phyloP scores from a whole-genome alignment of 1,284 basidiomycete genomes.

The Fomes fomentarius region DNA sequence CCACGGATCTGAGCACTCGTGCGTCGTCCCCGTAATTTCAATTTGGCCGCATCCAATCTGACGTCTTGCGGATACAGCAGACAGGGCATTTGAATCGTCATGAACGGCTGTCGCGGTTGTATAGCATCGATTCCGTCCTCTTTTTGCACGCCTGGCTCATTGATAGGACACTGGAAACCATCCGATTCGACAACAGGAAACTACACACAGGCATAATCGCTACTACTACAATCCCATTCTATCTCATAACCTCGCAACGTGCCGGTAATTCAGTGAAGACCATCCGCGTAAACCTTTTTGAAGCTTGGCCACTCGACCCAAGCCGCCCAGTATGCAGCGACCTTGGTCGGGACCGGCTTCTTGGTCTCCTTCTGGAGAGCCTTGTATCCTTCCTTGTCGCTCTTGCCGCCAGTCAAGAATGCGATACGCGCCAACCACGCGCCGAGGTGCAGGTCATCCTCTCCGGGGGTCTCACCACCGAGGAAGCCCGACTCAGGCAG shows the following conservation, averaged over 20 bases:
- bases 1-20: conserved; percentile 24
- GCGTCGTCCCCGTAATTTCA: background rate
- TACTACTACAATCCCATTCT: too few species aligned
- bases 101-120: too few species aligned
- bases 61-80: conserved; percentile 6
- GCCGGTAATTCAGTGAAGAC: conserved; percentile 50
- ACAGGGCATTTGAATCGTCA: conserved; percentile 2
- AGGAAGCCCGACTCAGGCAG: conserved; percentile 51
- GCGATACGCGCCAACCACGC: conserved; percentile 55
- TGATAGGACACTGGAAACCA: too few species aligned
- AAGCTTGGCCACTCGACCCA: conserved; percentile 63
- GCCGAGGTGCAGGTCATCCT: conserved; percentile 57
- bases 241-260: too few species aligned
- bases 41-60: background rate
- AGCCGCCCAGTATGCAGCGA: conserved; percentile 46
- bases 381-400: conserved; percentile 39
- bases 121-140: too few species aligned
- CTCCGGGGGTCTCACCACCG: conserved; percentile 49
- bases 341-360: conserved; percentile 41
- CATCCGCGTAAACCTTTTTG: conserved; percentile 53
- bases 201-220: too few species aligned
- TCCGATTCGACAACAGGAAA: too few species aligned
- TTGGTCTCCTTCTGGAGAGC: conserved; percentile 46
- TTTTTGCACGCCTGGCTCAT: too few species aligned
- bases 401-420: conserved; percentile 38